Percentiles rank a stretch among this genome's conserved stretches.
phyloP scores from a whole-genome alignment of 192 early-diverging fungal genomes.

The Rhizoclosmatium globosum region DNA sequence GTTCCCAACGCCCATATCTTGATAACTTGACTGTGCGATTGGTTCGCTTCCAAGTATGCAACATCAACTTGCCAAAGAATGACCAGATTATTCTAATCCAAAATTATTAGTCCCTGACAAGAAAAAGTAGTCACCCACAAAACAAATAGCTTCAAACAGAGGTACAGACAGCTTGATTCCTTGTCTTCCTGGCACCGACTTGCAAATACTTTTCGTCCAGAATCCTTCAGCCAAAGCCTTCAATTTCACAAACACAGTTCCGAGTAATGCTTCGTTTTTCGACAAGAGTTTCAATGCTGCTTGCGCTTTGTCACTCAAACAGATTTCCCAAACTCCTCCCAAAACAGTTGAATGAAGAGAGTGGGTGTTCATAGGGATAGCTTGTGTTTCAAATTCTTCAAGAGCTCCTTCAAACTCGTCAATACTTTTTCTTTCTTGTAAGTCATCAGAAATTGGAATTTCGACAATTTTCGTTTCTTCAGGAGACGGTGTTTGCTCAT shows the following conservation, averaged over 20 bases:
- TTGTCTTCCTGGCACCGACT: neutral
- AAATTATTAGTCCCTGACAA: too few species aligned
- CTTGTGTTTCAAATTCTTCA: neutral
- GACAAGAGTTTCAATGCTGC: neutral
- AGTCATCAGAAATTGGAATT: neutral
- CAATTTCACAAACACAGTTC: neutral
- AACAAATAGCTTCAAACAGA: too few species aligned
- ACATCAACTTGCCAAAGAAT: slow-evolving; percentile 48
- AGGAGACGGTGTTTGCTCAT: neutral
- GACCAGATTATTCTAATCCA: slow-evolving; percentile 28
- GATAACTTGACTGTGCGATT: slow-evolving; percentile 34
- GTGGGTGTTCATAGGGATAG: neutral
- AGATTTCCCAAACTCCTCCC: neutral
- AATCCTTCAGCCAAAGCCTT: slow-evolving; percentile 1
- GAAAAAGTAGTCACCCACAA: too few species aligned
- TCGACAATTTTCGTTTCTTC: too few species aligned
- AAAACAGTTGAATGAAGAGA: neutral
- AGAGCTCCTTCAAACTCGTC: neutral
- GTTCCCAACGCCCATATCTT: slow-evolving; percentile 26
- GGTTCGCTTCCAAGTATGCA: slow-evolving; percentile 19
- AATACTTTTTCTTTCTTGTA: neutral
- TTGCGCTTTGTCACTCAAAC: neutral
- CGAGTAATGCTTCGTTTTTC: neutral
- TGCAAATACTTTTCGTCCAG: neutral
- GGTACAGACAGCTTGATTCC: too few species aligned